These are phyloP conservation scores for Tetrahymena elliotti DNA, from an alignment of 73 alveolate genomes.

Conservation along the genomic window DNA sequence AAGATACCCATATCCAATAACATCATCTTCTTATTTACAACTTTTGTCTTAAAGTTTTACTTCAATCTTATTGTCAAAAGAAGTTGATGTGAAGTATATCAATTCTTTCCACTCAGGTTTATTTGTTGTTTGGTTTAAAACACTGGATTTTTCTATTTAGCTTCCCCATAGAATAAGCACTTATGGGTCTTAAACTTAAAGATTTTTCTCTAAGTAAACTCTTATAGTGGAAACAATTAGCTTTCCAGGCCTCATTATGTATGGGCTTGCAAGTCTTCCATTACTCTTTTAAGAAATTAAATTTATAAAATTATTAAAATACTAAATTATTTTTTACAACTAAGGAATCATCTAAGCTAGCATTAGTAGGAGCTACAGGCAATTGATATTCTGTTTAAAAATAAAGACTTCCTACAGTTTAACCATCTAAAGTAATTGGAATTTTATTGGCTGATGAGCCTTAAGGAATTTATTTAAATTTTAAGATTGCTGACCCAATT, in stretches of 20 bases:
- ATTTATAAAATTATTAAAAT: background rate
- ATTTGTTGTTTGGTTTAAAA: background rate
- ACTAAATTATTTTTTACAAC: background rate
- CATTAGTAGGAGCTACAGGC: background rate
- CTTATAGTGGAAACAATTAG: background rate
- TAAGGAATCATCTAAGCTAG: background rate
- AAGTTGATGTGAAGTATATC: background rate
- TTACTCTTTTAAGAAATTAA: background rate
- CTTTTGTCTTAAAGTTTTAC: background rate
- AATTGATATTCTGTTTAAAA: background rate
- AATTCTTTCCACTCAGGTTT: background rate
- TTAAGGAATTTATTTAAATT: background rate
- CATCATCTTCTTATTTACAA: background rate
- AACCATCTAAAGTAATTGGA: background rate
- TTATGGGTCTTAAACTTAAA: background rate
- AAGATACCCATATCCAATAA: background rate
- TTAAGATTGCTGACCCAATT: background rate
- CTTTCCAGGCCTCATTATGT: background rate
- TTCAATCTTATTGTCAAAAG: background rate
- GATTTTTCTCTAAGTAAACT: background rate
- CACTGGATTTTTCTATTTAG: background rate
- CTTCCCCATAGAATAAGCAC: background rate
- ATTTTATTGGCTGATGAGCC: background rate
- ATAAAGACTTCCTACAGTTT: background rate
- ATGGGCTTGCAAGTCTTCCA: background rate